Evolutionary conservation across 257 asterid genomes (phyloP).

Genomic region (Rehmannia glutinosa): DNA sequence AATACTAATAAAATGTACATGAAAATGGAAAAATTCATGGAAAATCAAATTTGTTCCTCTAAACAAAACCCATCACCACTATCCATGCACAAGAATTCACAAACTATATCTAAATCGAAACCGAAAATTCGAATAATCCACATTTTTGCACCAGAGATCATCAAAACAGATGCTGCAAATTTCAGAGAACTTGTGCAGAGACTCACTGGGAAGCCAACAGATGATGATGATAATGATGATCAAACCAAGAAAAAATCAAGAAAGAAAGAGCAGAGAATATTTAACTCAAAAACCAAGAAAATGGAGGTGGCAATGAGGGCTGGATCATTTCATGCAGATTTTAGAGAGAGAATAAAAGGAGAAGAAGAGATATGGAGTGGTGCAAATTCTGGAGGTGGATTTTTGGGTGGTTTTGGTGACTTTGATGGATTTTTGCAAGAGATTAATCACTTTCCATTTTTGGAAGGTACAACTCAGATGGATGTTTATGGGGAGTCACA

Average conservation of each 20-base stretch:
- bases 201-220: conserved; percentile 84
- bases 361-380: conserved; percentile 76
- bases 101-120: conserved; percentile 49
- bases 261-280: conserved; percentile 8
- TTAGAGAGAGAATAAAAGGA: conserved; percentile 53
- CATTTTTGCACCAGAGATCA: conserved; percentile 89
- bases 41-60: conserved; percentile 29
- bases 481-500: conserved; percentile 35
- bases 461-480: conserved; percentile 37
- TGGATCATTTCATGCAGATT: conserved; percentile 17
- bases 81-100: conserved; percentile 54
- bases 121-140: conserved; percentile 85
- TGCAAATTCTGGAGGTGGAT: conserved; percentile 65
- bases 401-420: conserved; percentile 58
- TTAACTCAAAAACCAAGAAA: conserved; percentile 25
- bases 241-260: not conserved
- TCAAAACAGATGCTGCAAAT: conserved; percentile 67
- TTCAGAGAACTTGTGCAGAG: conserved; percentile 80
- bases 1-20: not conserved
- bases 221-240: not conserved
- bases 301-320: conserved; percentile 29
- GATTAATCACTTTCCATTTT: conserved; percentile 38
- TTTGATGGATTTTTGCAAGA: conserved; percentile 62
- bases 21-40: conserved; percentile 37
- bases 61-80: conserved; percentile 35